Base-by-base conservation (phyloP, 2,329 filamentous ascomycete species). In the Westerdykella sp. region DNA sequence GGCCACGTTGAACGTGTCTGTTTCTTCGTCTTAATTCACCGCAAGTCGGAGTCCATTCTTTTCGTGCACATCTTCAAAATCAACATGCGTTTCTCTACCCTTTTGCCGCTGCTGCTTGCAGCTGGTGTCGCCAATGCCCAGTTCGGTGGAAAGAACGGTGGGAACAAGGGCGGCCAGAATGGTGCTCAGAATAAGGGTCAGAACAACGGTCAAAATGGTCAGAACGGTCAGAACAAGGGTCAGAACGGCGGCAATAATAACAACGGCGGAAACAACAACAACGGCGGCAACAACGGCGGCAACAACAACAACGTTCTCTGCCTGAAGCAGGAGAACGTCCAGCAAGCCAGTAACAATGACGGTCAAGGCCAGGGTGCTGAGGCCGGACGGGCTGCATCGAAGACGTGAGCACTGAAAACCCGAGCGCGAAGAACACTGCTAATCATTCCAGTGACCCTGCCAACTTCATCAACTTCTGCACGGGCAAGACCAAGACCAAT, bases 391-490 rank as follows among this genome's bases (percentile, higher is more conserved):
- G 56, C 68, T 40, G 51, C 70, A n/a, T 77, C 75, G 7, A 49
- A 55, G 18, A 77, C 72, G 72, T 75, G 55, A 52, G 63, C 57
- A 31, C 14, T 13, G 12, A 5, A n/a, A 12, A 14, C 22, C 36
- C 14, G 38, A 25, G 11, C 7, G 2, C 25, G 4, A 28, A 28
- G 11, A 15, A 9, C 2, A 25, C 31, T 37, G 44, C 48, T 55
- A 30, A 55, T 25, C 18, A 14, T 5, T 25, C 11, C 39, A 76
- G 72, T 34, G 72, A 77, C 46, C 40, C 61, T 15, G 69, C 70
- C 57, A 80, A 80, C 65, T 80, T 80, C 61, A 79, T 80, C 70
- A 79, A 79, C 66, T 76, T 79, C 62, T 81, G 78, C 56, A 57
- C 66, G 5, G 75, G 75, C 47, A 71, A 75, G 57, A 72, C 69